These are phyloP conservation scores for Rhynchospora breviuscula DNA, from an alignment of 176 grass and related monocot genomes.

Conservation along the genomic window DNA sequence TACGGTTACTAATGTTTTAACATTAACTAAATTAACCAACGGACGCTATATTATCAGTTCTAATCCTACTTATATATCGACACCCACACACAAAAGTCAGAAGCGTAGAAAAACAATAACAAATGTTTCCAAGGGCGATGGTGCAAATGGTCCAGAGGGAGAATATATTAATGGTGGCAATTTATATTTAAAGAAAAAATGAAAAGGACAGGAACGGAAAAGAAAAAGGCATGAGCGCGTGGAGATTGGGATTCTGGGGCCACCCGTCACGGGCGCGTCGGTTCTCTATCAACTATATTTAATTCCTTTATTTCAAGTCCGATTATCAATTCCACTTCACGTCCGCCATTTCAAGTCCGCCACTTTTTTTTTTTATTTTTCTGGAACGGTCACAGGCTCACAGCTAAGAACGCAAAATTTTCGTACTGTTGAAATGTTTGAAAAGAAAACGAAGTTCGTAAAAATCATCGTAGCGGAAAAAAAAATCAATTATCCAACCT, in stretches of 20 bases:
- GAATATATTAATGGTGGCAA: background rate
- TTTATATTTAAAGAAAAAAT: background rate
- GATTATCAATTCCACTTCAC: conserved; percentile 44
- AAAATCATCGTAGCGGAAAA: no score
- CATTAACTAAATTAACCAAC: no score
- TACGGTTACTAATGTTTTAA: no score
- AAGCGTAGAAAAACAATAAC: background rate
- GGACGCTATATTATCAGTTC: no score
- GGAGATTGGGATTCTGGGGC: conserved; percentile 45
- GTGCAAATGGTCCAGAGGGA: no score
- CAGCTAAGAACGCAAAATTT: no score
- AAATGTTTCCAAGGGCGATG: background rate
- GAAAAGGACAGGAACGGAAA: conserved; percentile 12
- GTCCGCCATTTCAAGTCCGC: conserved; percentile 47
- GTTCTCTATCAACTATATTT: background rate
- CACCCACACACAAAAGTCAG: no score
- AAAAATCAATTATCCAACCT: no score
- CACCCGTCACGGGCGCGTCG: conserved; percentile 49
- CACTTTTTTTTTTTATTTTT: background rate
- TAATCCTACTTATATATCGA: no score
- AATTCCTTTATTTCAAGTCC: conserved; percentile 31
- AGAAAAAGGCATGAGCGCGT: conserved; percentile 24
- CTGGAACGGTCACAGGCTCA: no score
- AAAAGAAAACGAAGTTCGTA: no score
- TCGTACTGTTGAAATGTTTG: no score